Percentiles rank a stretch among this genome's conserved stretches.
phyloP scores from a whole-genome alignment of 345 rosid genomes.

The Orychophragmus violaceus region DNA sequence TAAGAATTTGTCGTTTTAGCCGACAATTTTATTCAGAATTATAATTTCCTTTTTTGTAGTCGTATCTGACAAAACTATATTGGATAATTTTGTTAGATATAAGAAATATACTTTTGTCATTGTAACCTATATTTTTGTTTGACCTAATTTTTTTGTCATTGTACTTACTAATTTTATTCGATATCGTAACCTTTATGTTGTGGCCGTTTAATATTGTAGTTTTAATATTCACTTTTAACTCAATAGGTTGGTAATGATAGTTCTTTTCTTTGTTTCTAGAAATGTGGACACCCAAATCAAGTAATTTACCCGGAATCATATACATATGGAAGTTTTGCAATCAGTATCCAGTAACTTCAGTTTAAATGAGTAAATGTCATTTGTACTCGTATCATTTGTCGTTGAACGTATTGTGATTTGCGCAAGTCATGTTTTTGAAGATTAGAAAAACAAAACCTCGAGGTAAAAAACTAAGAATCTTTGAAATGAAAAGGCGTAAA shows the following conservation, averaged over 20 bases:
- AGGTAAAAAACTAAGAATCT: constrained; percentile 4
- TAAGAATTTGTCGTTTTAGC: background rate
- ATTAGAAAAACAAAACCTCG: background rate
- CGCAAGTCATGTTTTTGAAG: background rate
- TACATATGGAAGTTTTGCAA: background rate
- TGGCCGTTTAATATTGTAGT: background rate
- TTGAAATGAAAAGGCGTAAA: background rate
- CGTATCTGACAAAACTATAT: background rate
- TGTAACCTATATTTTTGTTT: background rate
- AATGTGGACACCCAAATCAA: background rate
- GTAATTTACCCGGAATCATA: too few species aligned
- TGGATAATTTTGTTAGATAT: background rate
- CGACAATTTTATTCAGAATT: background rate
- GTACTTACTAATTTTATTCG: background rate
- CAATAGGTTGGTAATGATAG: background rate
- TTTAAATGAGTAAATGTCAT: background rate
- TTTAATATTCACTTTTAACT: background rate
- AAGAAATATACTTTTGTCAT: background rate
- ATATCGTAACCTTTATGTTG: background rate
- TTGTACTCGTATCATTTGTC: background rate
- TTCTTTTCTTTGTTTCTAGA: background rate
- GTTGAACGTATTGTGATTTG: background rate
- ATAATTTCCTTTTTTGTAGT: background rate
- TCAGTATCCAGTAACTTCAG: background rate
- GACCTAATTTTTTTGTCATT: background rate